phyloP scores from a whole-genome alignment of 495 filamentous ascomycete species.

The Podospora bellae-mahoneyi region DNA sequence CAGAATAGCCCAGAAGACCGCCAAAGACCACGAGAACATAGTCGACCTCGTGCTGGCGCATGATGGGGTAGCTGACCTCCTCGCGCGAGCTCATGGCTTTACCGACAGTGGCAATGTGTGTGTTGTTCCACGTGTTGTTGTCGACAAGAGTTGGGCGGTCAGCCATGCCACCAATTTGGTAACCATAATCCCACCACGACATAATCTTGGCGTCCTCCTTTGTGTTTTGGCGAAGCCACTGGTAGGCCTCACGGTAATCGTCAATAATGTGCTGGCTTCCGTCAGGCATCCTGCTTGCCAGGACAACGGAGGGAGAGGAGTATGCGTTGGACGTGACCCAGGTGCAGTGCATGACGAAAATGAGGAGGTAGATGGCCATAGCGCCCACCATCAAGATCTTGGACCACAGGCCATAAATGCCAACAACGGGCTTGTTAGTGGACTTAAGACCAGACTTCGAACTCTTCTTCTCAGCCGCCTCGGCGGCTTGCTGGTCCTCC shows the following conservation, averaged over 20 bases:
- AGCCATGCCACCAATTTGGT: slow-evolving; percentile 99
- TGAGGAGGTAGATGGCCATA: slow-evolving; percentile 73
- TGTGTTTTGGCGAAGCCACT: slow-evolving; percentile 99
- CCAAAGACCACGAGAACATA: slow-evolving; percentile 98
- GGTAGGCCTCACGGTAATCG: slow-evolving; percentile 98
- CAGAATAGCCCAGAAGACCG: slow-evolving; percentile 95
- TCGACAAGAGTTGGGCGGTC: slow-evolving; percentile 96
- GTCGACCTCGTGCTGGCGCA: slow-evolving; percentile 97
- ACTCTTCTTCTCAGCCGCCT: slow-evolving; percentile 49
- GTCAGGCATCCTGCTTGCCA: slow-evolving; percentile 88
- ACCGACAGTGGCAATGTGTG: slow-evolving; percentile 97
- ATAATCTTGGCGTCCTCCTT: slow-evolving; percentile 94
- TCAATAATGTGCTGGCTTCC: slow-evolving; percentile 98
- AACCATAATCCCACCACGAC: slow-evolving; percentile 99
- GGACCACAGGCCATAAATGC: slow-evolving; percentile 77
- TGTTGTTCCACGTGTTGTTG: slow-evolving; percentile 99
- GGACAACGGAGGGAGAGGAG: slow-evolving; percentile 93
- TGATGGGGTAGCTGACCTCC: slow-evolving; percentile 97
- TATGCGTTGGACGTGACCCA: slow-evolving; percentile 99
- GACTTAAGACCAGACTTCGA: slow-evolving; percentile 61
- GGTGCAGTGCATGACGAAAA: slow-evolving; percentile 97
- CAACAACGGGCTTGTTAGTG: slow-evolving; percentile 68
- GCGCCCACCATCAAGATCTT: slow-evolving; percentile 70
- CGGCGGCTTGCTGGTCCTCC: slow-evolving; percentile 50
- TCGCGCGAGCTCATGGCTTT: slow-evolving; percentile 98